phyloP scores from a whole-genome alignment of 129 eudicot genomes.

The Silybum marianum region DNA sequence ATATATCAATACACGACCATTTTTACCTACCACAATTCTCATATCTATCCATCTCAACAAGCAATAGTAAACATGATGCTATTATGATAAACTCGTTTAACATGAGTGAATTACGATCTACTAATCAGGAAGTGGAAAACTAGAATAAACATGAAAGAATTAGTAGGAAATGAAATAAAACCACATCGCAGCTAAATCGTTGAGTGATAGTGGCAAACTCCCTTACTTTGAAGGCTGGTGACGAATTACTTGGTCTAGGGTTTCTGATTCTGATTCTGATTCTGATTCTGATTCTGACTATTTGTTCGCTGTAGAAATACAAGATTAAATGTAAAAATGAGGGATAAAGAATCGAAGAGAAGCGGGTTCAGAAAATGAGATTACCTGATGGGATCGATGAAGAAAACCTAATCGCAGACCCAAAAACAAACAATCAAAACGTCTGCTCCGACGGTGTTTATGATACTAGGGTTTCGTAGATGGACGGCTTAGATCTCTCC shows the following conservation, averaged over 20 bases:
- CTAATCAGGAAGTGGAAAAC: not conserved
- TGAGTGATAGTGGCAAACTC: not conserved
- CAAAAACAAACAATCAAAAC: not conserved
- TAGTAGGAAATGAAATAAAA: not conserved
- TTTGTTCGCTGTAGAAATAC: not conserved
- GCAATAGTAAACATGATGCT: not conserved
- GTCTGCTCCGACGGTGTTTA: not conserved
- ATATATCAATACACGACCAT: not conserved
- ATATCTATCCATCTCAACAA: not conserved
- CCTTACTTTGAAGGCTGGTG: not conserved
- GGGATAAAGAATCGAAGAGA: not conserved
- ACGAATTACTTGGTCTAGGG: not conserved
- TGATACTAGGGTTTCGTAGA: constrained; percentile 1
- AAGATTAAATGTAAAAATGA: not conserved
- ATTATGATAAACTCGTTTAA: not conserved
- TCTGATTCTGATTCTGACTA: no score
- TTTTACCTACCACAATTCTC: not conserved
- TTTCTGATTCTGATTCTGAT: no score
- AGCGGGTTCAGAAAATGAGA: not conserved
- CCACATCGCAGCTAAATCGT: not conserved
- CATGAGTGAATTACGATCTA: not conserved
- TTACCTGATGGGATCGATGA: not conserved
- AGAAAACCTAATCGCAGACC: not conserved
- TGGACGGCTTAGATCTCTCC: not conserved
- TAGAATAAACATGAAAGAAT: not conserved